Evolutionary conservation across 2,329 filamentous ascomycete genomes (phyloP).

Genomic region (Microdochium nivale): DNA sequence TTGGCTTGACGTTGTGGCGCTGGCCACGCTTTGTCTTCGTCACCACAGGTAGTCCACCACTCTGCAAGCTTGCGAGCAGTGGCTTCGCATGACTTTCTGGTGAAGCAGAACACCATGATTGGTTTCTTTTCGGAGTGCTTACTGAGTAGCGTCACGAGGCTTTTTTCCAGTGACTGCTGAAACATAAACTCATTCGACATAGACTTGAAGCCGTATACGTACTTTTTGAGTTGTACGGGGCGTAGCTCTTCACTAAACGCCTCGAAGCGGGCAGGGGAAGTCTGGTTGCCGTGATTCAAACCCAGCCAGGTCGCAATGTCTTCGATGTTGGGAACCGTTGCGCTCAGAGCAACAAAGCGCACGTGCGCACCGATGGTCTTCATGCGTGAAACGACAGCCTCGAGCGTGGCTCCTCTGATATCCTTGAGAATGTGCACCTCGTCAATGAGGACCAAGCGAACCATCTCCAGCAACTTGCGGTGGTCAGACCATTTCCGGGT

Average conservation of each 20-base stretch:
- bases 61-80: conserved; percentile 62
- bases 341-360: conserved; percentile 73
- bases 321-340: conserved; percentile 73
- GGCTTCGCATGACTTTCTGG: conserved; percentile 57
- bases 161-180: conserved; percentile 58
- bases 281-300: conserved; percentile 47
- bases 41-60: conserved; percentile 48
- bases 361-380: conserved; percentile 69
- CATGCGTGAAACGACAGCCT: conserved; percentile 81
- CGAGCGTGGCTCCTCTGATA: conserved; percentile 66
- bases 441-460: conserved; percentile 77
- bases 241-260: conserved; percentile 73
- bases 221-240: conserved; percentile 67
- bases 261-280: conserved; percentile 57
- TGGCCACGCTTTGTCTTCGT: conserved; percentile 53
- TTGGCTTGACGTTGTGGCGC: conserved; percentile 40
- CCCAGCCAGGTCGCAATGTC: conserved; percentile 79
- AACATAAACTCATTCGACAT: conserved; percentile 67
- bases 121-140: conserved; percentile 65
- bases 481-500: conserved; percentile 84
- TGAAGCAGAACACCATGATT: conserved; percentile 77
- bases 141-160: conserved; percentile 56
- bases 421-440: conserved; percentile 85
- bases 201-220: conserved; percentile 63
- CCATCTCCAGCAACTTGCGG: conserved; percentile 60